Base-by-base conservation (phyloP, 2,329 filamentous ascomycete species). In the Pseudogymnoascus sp. region DNA sequence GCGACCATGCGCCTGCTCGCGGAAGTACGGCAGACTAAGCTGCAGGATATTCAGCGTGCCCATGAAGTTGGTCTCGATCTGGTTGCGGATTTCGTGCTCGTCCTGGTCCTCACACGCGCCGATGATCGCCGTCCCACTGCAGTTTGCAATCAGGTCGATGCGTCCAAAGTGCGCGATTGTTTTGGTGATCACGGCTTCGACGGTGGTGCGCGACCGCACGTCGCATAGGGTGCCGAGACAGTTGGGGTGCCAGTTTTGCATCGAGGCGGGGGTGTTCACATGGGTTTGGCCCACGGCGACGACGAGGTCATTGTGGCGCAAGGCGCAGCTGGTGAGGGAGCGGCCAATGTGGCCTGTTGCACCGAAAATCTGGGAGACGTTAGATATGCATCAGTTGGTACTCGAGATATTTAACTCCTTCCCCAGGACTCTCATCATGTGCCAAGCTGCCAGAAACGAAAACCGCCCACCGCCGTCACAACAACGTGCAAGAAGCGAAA, bases 31-130 rank as follows among this genome's bases (percentile, higher is more conserved):
- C 38, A 97, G 78, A 1, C 89, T 93, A 19, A 90, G 80, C 74
- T 97, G 92, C 64, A 97, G 88, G 70, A 99, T 96, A 76, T 97
- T 90, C 65, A 97, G 77, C 0, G 92, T 96, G 62, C 95, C 95
- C 81, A 96, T 93, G 76, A 97, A 96, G 76, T 99, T 99, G 21
- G 93, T 97, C 79, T 96, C 91, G 77, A 97, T 97, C 75, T 97
- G 95, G 71, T 96, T 93, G 64, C 92, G 89, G 69, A 97, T 84
- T 73, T 97, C 95, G 74, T 92, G 88, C 73, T 96, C 91, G 74
- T 97, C 92, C 77, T 97, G 95, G 76, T 97, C 95, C 76, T 97
- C 95, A 76, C 93, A 97, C 1, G 93, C 88, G 29, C 91, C 93
- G 69, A 97, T 96, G 62, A 99, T 92, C 62, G 93, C 93, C 76